These are phyloP conservation scores for Neodidymelliopsis sp. DNA, from an alignment of 2,329 filamentous ascomycete species.

Conservation along the genomic window DNA sequence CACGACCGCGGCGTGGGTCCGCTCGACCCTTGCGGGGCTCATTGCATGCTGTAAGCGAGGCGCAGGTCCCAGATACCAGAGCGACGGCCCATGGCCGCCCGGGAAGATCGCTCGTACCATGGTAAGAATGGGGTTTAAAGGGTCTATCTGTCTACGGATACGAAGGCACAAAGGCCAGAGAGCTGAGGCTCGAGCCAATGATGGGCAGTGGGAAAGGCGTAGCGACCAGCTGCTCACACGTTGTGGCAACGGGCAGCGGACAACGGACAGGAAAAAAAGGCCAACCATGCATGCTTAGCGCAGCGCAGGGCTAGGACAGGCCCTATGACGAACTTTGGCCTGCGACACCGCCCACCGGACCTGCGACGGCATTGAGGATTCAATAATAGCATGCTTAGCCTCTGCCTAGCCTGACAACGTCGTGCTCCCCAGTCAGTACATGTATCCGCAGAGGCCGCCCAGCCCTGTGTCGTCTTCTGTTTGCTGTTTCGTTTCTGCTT, in stretches of 20 bases:
- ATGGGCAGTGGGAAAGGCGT: neutral
- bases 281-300: constrained; percentile 16
- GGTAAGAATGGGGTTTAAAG: constrained; percentile 2
- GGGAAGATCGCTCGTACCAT: constrained; percentile 14
- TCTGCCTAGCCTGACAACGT: constrained; percentile 23
- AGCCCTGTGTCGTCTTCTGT: constrained; percentile 30
- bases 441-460: constrained; percentile 17
- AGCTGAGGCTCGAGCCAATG: constrained; percentile 10
- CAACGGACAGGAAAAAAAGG: too few species aligned
- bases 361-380: constrained; percentile 29
- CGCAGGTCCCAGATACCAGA: constrained; percentile 12
- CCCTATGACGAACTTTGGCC: constrained; percentile 21
- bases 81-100: constrained; percentile 5
- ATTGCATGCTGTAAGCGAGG: constrained; percentile 15
- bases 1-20: constrained; percentile 8
- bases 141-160: constrained; percentile 7
- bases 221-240: constrained; percentile 17
- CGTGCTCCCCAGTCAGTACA: constrained; percentile 23
- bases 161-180: constrained; percentile 5
- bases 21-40: constrained; percentile 15
- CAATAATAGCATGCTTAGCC: constrained; percentile 36
- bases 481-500: constrained; percentile 25
- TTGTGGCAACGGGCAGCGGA: too few species aligned
- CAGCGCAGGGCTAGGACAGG: constrained; percentile 11
- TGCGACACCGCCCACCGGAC: constrained; percentile 31